These are phyloP conservation scores for Candida verbasci DNA, from an alignment of 805 yeast species.

Conservation along the genomic window DNA sequence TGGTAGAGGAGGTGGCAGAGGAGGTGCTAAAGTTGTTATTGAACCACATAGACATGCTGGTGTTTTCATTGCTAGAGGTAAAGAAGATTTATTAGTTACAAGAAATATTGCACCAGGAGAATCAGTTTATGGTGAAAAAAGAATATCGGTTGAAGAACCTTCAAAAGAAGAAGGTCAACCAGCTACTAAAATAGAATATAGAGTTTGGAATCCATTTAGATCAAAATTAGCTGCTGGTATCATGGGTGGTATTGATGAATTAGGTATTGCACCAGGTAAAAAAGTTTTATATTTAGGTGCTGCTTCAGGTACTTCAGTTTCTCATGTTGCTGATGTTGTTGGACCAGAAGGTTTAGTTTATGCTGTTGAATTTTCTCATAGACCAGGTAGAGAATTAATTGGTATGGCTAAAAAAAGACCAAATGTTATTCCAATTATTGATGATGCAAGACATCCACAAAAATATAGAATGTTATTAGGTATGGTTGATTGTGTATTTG, in stretches of 20 bases:
- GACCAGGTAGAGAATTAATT: conserved; percentile 99
- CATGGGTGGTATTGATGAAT: conserved; percentile 98
- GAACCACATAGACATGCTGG: conserved; percentile 99
- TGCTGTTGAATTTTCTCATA: conserved; percentile 98
- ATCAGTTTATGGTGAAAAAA: conserved; percentile 97
- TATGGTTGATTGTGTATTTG: conserved; percentile 98
- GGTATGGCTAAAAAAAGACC: conserved; percentile 99
- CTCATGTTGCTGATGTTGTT: conserved; percentile 96
- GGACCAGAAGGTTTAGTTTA: conserved; percentile 99
- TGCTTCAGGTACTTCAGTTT: conserved; percentile 98
- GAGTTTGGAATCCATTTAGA: conserved; percentile 99
- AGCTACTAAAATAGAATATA: conserved; percentile 93
- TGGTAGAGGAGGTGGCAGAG: conserved; percentile 76
- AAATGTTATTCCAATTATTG: conserved; percentile 96
- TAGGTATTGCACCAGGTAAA: conserved; percentile 96
- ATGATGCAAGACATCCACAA: conserved; percentile 99
- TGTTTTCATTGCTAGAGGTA: conserved; percentile 99
- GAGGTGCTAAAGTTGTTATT: conserved; percentile 93
- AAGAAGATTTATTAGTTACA: conserved; percentile 96
- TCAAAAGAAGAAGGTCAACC: conserved; percentile 82
- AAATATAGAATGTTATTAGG: conserved; percentile 98
- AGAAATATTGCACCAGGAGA: conserved; percentile 98
- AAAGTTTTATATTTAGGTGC: conserved; percentile 98
- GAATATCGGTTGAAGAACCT: conserved; percentile 91
- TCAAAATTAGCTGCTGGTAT: conserved; percentile 99